Conservation (phyloP, 2,329 filamentous ascomycete genomes). For the Trichoderma simmonsii region DNA sequence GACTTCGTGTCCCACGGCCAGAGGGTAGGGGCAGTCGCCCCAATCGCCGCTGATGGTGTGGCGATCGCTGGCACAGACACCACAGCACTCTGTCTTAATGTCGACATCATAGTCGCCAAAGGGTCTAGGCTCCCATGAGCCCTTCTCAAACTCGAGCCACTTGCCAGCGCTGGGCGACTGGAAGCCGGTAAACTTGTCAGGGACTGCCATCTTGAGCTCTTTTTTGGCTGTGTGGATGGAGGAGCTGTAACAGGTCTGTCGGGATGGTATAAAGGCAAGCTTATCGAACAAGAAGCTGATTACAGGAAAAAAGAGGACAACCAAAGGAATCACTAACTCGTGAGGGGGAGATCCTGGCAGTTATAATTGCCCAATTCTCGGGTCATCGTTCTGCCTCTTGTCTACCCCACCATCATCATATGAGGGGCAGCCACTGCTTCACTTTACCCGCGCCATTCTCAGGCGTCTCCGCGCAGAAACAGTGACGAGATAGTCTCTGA, state of each 20-base stretch:
- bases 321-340: not conserved
- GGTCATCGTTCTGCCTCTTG: not conserved
- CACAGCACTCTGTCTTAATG: conserved; percentile 79
- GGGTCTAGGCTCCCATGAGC: conserved; percentile 77
- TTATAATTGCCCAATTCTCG: not conserved
- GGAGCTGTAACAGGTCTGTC: not conserved
- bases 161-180: conserved; percentile 53
- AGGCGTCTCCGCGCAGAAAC: not conserved
- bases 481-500: not conserved
- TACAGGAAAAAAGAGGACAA: not conserved
- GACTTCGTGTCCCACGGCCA: conserved; percentile 71
- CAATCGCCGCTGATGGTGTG: conserved; percentile 69
- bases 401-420: conserved; percentile 11
- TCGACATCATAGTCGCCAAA: conserved; percentile 87
- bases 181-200: conserved; percentile 60
- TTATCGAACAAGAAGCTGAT: not conserved
- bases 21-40: conserved; percentile 60
- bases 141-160: conserved; percentile 63
- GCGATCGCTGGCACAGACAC: conserved; percentile 70
- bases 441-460: conserved; percentile 15
- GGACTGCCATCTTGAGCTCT: conserved; percentile 46
- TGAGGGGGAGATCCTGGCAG: not conserved
- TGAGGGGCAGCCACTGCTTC: conserved; percentile 8
- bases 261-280: not conserved
- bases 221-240: not conserved